Conservation (phyloP, 2,329 filamentous ascomycete genomes). For the Monilinia fructigena region DNA sequence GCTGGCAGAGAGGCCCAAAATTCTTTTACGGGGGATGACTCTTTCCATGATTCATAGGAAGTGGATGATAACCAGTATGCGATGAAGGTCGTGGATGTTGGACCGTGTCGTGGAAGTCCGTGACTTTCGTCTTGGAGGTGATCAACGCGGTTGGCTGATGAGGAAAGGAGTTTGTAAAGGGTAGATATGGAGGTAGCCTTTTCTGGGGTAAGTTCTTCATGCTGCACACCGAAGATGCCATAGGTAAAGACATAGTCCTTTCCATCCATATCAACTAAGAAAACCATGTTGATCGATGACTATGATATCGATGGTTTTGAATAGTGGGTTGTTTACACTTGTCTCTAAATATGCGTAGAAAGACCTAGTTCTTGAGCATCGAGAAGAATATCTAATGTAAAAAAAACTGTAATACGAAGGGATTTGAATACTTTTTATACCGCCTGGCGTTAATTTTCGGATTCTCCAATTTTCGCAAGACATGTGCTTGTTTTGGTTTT, state of each 20-base stretch:
- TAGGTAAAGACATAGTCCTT: slow-evolving; percentile 26
- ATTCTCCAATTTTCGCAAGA: not conserved
- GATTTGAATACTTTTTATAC: not conserved
- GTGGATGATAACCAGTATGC: slow-evolving; percentile 28
- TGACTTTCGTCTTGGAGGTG: slow-evolving; percentile 24
- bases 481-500: not conserved
- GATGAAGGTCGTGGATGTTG: slow-evolving; percentile 25
- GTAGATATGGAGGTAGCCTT: slow-evolving; percentile 21
- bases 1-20: slow-evolving; percentile 28
- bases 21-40: slow-evolving; percentile 15
- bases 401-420: not conserved
- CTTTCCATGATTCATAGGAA: slow-evolving; percentile 34
- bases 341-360: not conserved
- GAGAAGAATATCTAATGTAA: not conserved
- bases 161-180: slow-evolving; percentile 25
- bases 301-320: not conserved
- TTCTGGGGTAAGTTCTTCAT: slow-evolving; percentile 22
- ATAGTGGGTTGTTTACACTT: not conserved
- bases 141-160: slow-evolving; percentile 27
- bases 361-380: not conserved
- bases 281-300: slow-evolving; percentile 27
- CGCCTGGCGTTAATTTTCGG: not conserved
- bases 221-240: slow-evolving; percentile 28
- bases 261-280: slow-evolving; percentile 23
- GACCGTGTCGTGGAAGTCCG: slow-evolving; percentile 17